Percentiles rank a stretch among this genome's conserved stretches.
Conservation (phyloP, 2,329 filamentous ascomycete genomes). For the Fusarium chuoi region DNA sequence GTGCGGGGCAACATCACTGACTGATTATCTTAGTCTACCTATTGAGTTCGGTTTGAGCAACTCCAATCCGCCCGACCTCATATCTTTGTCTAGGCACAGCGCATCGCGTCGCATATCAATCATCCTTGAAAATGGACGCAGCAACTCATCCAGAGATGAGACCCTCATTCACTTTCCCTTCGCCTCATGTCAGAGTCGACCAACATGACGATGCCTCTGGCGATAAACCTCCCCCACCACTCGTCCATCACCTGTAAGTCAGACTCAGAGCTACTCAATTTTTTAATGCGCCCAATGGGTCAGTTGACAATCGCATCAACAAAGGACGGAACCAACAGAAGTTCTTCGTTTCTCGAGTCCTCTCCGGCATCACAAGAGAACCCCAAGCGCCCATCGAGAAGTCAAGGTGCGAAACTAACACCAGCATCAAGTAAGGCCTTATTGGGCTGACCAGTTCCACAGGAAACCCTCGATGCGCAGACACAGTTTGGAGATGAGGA, state of each 20-base stretch:
- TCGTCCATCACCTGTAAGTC: constrained; percentile 57
- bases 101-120: background rate
- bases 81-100: background rate
- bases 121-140: constrained; percentile 38
- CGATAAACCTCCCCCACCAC: constrained; percentile 45
- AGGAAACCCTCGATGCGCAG: constrained; percentile 92
- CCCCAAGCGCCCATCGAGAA: constrained; percentile 66
- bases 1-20: constrained; percentile 37
- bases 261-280: constrained; percentile 32
- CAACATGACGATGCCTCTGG: constrained; percentile 42
- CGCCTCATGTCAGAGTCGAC: constrained; percentile 47
- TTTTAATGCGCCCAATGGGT: background rate
- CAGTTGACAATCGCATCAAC: constrained; percentile 9
- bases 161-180: constrained; percentile 41
- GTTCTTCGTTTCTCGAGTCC: constrained; percentile 61
- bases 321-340: constrained; percentile 57
- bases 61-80: background rate
- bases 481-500: constrained; percentile 89
- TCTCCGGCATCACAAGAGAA: constrained; percentile 66
- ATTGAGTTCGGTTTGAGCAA: background rate
- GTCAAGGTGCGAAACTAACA: constrained; percentile 59
- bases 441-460: constrained; percentile 21
- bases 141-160: constrained; percentile 31
- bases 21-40: background rate
- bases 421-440: background rate